Percentiles rank a stretch among this genome's conserved stretches.
Evolutionary conservation across 257 asterid genomes (phyloP).

Genomic region (Gentiana dahurica): DNA sequence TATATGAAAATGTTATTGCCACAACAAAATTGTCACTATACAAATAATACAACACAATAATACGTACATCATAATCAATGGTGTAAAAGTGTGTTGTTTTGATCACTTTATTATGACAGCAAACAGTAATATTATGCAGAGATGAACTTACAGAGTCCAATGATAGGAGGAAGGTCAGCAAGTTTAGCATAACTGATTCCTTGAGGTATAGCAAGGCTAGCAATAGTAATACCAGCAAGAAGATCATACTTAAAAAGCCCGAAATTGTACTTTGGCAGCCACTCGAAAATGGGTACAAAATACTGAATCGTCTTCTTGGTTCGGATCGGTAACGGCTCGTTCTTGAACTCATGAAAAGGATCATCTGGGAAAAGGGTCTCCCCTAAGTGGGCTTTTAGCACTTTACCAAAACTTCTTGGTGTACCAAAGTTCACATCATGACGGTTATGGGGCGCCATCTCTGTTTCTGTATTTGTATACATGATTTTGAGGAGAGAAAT

Average conservation of each 20-base stretch:
- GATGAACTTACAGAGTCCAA: slow-evolving; percentile 60
- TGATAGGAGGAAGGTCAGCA: slow-evolving; percentile 61
- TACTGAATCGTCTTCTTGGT: slow-evolving; percentile 29
- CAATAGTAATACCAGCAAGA: slow-evolving; percentile 80
- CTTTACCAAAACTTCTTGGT: slow-evolving; percentile 35
- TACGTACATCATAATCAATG: no score
- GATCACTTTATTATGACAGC: no score
- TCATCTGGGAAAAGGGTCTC: slow-evolving; percentile 75
- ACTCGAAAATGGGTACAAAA: slow-evolving; percentile 45
- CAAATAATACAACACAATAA: background rate
- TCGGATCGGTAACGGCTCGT: slow-evolving; percentile 17
- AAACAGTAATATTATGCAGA: no score
- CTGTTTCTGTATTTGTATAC: background rate
- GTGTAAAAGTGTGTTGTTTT: no score
- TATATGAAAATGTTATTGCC: no score
- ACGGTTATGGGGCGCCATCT: slow-evolving; percentile 4
- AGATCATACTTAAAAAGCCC: slow-evolving; percentile 53
- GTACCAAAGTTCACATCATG: slow-evolving; percentile 34
- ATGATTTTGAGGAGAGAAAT: background rate
- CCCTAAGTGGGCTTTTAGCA: slow-evolving; percentile 27
- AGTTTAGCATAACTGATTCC: slow-evolving; percentile 86
- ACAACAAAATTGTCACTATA: no score
- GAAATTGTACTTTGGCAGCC: slow-evolving; percentile 50
- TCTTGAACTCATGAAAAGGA: slow-evolving; percentile 42
- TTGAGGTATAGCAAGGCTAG: slow-evolving; percentile 82